phyloP scores from a whole-genome alignment of 31 red algal species.

The Odonthalia washingtoniensis region DNA sequence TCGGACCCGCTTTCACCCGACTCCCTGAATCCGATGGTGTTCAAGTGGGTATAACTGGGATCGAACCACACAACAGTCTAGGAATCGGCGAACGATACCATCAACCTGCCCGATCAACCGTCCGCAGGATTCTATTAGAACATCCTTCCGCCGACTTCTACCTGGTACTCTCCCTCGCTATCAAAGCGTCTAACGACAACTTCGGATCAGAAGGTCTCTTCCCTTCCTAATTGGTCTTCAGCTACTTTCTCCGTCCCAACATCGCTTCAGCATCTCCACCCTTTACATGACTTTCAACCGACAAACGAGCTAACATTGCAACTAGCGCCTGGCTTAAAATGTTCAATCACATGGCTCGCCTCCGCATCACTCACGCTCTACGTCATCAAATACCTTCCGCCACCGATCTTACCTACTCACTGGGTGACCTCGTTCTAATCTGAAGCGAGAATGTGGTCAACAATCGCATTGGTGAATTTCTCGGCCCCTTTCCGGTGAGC shows the following conservation, averaged over 20 bases:
- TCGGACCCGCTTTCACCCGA: slow-evolving; percentile 25
- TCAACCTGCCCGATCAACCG: slow-evolving; percentile 12
- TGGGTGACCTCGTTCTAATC: not conserved
- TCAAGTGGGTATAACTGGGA: slow-evolving; percentile 8
- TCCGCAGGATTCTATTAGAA: slow-evolving; percentile 30
- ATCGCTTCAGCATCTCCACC: not conserved
- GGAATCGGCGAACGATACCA: slow-evolving; percentile 55
- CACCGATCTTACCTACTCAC: not conserved
- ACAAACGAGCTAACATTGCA: slow-evolving; percentile 15
- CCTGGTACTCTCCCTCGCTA: not conserved
- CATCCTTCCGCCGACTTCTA: not conserved
- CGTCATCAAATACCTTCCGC: not conserved
- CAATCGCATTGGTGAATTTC: slow-evolving; percentile 6
- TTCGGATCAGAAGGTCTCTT: slow-evolving; percentile 37
- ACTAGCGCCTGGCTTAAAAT: not conserved
- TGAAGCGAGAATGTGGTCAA: slow-evolving; percentile 1
- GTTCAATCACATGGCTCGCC: not conserved
- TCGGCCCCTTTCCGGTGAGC: not conserved
- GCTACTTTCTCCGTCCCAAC: slow-evolving; percentile 1
- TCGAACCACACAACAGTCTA: slow-evolving; percentile 41
- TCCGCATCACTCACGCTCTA: not conserved
- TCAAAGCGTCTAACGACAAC: slow-evolving; percentile 46
- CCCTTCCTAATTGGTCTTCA: slow-evolving; percentile 45
- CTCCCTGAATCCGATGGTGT: not conserved
- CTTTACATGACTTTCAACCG: not conserved